A percentile compares a stretch with the other conserved stretches of the same genome.
These are phyloP conservation scores for Crithidia brevicula DNA, from an alignment of 208 protist species.

Conservation along the genomic window DNA sequence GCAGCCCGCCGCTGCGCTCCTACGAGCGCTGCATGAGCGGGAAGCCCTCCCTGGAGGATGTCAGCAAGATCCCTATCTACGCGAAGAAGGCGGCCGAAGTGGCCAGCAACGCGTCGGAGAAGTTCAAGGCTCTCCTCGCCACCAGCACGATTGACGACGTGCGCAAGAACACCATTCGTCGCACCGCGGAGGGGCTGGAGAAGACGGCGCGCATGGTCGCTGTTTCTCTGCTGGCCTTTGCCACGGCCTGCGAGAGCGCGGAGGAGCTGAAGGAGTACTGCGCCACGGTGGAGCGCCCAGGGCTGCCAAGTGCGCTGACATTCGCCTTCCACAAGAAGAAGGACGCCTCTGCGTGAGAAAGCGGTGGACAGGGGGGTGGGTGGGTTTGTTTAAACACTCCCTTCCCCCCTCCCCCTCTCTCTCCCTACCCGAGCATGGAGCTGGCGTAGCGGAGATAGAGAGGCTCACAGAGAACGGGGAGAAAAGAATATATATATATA, in stretches of 20 bases:
- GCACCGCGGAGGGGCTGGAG: slow-evolving; percentile 51
- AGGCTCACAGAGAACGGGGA: background rate
- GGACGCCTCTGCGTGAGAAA: slow-evolving; percentile 13
- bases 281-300: slow-evolving; percentile 51
- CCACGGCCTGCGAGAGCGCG: slow-evolving; percentile 51
- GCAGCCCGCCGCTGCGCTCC: slow-evolving; percentile 68
- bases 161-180: slow-evolving; percentile 39
- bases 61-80: slow-evolving; percentile 44
- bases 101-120: slow-evolving; percentile 56
- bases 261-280: slow-evolving; percentile 52
- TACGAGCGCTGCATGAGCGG: slow-evolving; percentile 70
- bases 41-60: slow-evolving; percentile 51
- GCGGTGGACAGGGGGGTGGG: too few relatives aligned
- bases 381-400: too few relatives aligned
- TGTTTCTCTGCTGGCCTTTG: slow-evolving; percentile 53
- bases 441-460: too few relatives aligned
- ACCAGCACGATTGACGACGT: slow-evolving; percentile 36
- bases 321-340: slow-evolving; percentile 61
- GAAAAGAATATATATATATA: slow-evolving; percentile 7
- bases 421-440: too few relatives aligned
- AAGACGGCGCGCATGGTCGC: slow-evolving; percentile 52
- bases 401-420: too few relatives aligned
- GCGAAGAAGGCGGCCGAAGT: slow-evolving; percentile 63
- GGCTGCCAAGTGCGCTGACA: slow-evolving; percentile 44
- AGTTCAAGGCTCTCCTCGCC: slow-evolving; percentile 47